phyloP scores from a whole-genome alignment of 352 stramenopile genomes.

The Bremia lactucae region DNA sequence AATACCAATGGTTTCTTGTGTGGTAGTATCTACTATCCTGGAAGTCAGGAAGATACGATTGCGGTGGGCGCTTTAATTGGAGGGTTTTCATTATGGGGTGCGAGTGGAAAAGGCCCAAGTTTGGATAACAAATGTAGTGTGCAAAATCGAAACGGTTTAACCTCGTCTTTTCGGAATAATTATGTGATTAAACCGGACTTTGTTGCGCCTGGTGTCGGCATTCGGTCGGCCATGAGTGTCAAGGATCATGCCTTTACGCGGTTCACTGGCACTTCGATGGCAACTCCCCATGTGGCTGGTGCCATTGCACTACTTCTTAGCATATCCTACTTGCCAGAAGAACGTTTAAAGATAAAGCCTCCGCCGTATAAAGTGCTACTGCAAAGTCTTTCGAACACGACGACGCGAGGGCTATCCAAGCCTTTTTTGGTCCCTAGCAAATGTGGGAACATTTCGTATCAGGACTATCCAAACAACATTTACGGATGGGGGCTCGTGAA shows the following conservation, averaged over 20 bases:
- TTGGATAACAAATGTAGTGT: conserved; percentile 14
- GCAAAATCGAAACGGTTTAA: background rate
- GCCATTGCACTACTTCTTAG: conserved; percentile 49
- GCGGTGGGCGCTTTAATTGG: conserved; percentile 55
- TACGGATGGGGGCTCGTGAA: conserved; percentile 56
- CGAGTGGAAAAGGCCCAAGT: conserved; percentile 56
- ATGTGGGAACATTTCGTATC: conserved; percentile 54
- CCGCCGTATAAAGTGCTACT: conserved; percentile 25
- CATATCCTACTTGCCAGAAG: conserved; percentile 9
- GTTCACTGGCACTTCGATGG: conserved; percentile 69
- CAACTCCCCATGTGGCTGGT: conserved; percentile 55
- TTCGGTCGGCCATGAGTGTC: conserved; percentile 52
- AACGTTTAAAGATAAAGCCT: conserved; percentile 3
- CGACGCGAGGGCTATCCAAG: conserved; percentile 38
- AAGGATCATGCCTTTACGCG: conserved; percentile 45
- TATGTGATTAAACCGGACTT: conserved; percentile 63
- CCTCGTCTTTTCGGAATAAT: conserved; percentile 1
- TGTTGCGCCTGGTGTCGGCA: conserved; percentile 53
- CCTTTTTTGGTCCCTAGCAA: conserved; percentile 54
- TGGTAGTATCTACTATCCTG: conserved; percentile 58
- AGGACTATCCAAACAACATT: conserved; percentile 67
- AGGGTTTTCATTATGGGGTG: conserved; percentile 47
- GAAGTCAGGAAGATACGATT: conserved; percentile 36
- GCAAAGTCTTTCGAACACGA: conserved; percentile 24
- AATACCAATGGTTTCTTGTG: conserved; percentile 71